Conservation (phyloP, 208 protist species). For the Crithidia fasciculata region DNA sequence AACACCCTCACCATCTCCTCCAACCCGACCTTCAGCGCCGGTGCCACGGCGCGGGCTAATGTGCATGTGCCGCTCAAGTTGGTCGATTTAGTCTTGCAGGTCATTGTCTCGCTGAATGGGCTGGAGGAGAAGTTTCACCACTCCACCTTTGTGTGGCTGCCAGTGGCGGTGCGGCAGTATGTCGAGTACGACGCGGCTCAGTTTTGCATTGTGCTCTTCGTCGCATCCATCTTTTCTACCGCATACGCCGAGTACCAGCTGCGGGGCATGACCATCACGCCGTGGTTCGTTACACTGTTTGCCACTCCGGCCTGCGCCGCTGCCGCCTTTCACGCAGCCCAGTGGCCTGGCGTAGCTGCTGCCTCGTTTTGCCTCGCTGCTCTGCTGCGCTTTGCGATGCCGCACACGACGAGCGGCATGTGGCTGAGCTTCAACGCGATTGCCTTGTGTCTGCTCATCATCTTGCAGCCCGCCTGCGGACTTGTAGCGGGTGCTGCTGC, state of each 20-base stretch:
- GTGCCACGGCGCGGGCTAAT: background rate
- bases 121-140: slow-evolving; percentile 77
- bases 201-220: slow-evolving; percentile 60
- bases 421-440: slow-evolving; percentile 65
- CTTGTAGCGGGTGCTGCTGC: slow-evolving; percentile 52
- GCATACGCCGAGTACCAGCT: slow-evolving; percentile 65
- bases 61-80: slow-evolving; percentile 5
- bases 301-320: slow-evolving; percentile 23
- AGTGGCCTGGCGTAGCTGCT: slow-evolving; percentile 29
- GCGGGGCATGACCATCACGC: slow-evolving; percentile 48
- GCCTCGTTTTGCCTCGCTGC: slow-evolving; percentile 16
- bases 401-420: slow-evolving; percentile 22
- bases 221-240: slow-evolving; percentile 56
- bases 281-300: slow-evolving; percentile 36
- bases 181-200: slow-evolving; percentile 72
- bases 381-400: slow-evolving; percentile 17
- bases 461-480: slow-evolving; percentile 58
- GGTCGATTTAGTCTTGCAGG: slow-evolving; percentile 25
- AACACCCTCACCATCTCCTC: slow-evolving; percentile 62
- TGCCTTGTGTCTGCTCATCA: slow-evolving; percentile 56
- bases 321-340: slow-evolving; percentile 16
- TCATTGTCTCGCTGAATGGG: slow-evolving; percentile 61
- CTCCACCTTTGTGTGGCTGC: slow-evolving; percentile 71
- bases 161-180: slow-evolving; percentile 39
- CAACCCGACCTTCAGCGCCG: background rate